Evolutionary conservation across 2,329 filamentous ascomycete genomes (phyloP).

Genomic region (Colletotrichum simmondsii): DNA sequence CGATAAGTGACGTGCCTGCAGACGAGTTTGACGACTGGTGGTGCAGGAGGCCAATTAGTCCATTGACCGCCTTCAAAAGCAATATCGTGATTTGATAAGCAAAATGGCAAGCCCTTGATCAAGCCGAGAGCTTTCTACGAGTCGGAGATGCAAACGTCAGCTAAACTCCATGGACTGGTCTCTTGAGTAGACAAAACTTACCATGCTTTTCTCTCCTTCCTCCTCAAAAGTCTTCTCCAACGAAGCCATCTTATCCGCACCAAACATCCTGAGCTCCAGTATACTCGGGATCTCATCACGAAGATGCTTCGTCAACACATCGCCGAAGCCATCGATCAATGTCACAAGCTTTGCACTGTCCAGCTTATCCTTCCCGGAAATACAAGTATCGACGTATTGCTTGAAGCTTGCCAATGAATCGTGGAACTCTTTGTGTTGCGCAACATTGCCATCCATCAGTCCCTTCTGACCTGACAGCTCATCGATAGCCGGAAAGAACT

Average conservation of each 20-base stretch:
- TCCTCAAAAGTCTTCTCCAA: constrained; percentile 32
- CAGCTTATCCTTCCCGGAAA: constrained; percentile 38
- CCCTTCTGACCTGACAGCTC: constrained; percentile 45
- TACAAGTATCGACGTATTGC: constrained; percentile 40
- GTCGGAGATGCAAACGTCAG: background rate
- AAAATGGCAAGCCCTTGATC: constrained; percentile 34
- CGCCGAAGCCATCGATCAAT: constrained; percentile 45
- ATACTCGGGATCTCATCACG: constrained; percentile 46
- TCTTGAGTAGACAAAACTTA: constrained; percentile 1
- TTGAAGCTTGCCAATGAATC: constrained; percentile 42
- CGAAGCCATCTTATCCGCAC: constrained; percentile 37
- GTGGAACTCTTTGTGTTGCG: constrained; percentile 53
- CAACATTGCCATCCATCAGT: constrained; percentile 53
- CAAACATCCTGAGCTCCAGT: constrained; percentile 39
- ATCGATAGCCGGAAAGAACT: constrained; percentile 52
- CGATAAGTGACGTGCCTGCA: constrained; percentile 35
- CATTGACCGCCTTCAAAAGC: constrained; percentile 39
- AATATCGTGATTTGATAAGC: constrained; percentile 38
- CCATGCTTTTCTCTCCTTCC: constrained; percentile 38
- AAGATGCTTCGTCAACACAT: constrained; percentile 43
- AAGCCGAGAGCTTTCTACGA: constrained; percentile 37
- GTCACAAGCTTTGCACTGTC: constrained; percentile 40
- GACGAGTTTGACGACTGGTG: constrained; percentile 37
- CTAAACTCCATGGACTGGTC: background rate
- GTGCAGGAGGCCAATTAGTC: constrained; percentile 42